Base-by-base conservation (phyloP, 202 grass and related monocot species). In the Musa balbisiana region DNA sequence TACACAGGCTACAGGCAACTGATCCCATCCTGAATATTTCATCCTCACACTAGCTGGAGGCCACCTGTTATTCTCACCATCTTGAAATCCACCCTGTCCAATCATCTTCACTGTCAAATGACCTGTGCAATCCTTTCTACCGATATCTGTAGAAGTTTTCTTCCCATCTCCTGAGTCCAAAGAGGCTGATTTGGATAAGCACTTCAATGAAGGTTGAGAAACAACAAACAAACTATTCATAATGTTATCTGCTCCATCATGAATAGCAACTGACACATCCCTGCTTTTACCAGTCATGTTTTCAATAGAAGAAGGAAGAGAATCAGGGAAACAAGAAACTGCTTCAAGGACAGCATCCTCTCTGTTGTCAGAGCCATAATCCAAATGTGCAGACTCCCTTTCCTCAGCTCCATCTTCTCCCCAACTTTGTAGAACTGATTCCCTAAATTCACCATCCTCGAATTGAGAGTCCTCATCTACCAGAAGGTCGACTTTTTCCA, bases 381-480 rank as follows among this genome's bases (percentile, higher is more conserved):
- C 73, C 3, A 72, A 53, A 71, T 21, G 63, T 80, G 76, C 80
- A 76, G 65, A 11, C 53, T 92, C 84, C 59, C 69, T 70, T 79
- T 84, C 87, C 70, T 87, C 79, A 79, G 79, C 92, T 20, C 72
- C 80, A 51, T 88, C 85, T 83, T 79, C 82, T 29, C 52, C 79
- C 95, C 95, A 94, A 78, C 77, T 85, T 50, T 74, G 55, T 19
- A 77, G 76, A 78, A 71, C 76, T 71, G 84, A 89, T 82, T 99
- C 95, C 81, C 95, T 92, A 64, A 99, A 78, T 72, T 99, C 95
- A 14, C 95, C 95, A 77, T 99, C 95, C 72, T 99, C 95, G 62
- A 95, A 99, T 78, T 94, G 95, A 86, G 89, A 94, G 76, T 98
- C 94, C 55, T 99, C 91, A 69, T 95, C 91, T 76, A 86, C 88